A percentile compares a stretch with the other conserved stretches of the same genome.
Conservation (phyloP, 331 rosid genomes). For the Dryas integrifolia region DNA sequence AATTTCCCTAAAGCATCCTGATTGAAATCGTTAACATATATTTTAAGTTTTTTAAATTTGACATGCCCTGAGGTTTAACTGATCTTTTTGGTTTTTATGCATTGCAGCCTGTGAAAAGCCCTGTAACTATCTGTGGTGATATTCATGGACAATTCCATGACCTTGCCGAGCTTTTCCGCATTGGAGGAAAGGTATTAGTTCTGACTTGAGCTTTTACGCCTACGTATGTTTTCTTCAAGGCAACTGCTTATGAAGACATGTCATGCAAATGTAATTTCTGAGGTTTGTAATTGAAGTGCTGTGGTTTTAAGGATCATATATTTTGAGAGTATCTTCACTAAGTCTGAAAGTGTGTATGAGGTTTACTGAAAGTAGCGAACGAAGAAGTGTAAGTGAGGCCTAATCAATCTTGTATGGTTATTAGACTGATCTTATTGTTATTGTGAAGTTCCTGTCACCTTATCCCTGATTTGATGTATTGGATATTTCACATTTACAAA, state of each 20-base stretch:
- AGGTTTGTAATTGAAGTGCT: not conserved
- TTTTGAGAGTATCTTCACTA: not conserved
- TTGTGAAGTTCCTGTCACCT: not conserved
- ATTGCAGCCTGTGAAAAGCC: constrained; percentile 91
- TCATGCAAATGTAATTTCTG: not conserved
- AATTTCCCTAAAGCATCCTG: not conserved
- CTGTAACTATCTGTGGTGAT: constrained; percentile 94
- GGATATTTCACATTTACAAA: constrained; percentile 4
- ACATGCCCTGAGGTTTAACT: constrained; percentile 9
- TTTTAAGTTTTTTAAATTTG: not conserved
- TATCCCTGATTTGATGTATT: not conserved
- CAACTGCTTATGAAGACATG: not conserved
- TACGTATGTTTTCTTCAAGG: constrained; percentile 3
- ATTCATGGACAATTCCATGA: constrained; percentile 98
- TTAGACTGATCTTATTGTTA: not conserved
- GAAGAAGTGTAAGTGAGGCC: not conserved
- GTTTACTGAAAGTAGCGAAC: not conserved
- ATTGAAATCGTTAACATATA: not conserved
- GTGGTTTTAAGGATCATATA: not conserved
- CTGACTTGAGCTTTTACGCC: constrained; percentile 12
- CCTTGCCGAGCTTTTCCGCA: constrained; percentile 94
- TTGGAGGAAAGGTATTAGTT: constrained; percentile 83
- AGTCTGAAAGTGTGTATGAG: not conserved
- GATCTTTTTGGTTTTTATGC: constrained; percentile 13
- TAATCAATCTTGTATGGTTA: not conserved